A percentile compares a stretch with the other conserved stretches of the same genome.
Conservation (phyloP, 768 basidiomycete species). For the Tylopilus vinaceipallidus region DNA sequence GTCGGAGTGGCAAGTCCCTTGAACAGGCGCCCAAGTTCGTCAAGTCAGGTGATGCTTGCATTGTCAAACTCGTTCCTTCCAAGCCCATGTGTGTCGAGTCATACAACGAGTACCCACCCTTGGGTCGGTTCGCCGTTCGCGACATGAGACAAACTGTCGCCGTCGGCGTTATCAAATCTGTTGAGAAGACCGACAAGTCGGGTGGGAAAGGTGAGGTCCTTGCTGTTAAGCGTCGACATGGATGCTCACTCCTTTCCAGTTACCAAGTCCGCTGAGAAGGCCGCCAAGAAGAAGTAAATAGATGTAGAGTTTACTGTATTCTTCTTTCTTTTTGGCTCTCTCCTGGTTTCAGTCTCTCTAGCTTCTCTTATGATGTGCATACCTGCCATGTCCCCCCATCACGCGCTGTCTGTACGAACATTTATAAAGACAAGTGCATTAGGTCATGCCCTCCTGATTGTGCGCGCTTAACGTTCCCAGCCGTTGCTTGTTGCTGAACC, state of each 20-base stretch:
- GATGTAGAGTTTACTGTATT: conserved; percentile 70
- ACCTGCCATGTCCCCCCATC: conserved; percentile 35
- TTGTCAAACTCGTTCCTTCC: conserved; percentile 93
- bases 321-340: conserved; percentile 48
- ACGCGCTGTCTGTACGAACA: conserved; percentile 48
- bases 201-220: conserved; percentile 73
- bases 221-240: neutral
- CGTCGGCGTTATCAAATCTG: conserved; percentile 97
- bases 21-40: conserved; percentile 93
- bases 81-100: conserved; percentile 97
- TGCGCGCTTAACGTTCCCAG: neutral
- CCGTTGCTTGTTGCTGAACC: too few species aligned
- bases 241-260: conserved; percentile 43
- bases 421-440: conserved; percentile 38
- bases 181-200: conserved; percentile 90
- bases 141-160: conserved; percentile 99
- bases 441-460: conserved; percentile 19
- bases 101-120: conserved; percentile 97
- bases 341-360: conserved; percentile 39
- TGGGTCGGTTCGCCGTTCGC: conserved; percentile 99
- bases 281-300: conserved; percentile 93
- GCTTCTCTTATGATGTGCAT: conserved; percentile 28
- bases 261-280: conserved; percentile 96
- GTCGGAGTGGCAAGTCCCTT: conserved; percentile 92
- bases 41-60: conserved; percentile 99